A percentile compares a stretch with the other conserved stretches of the same genome.
phyloP scores from a whole-genome alignment of 495 filamentous ascomycete species.

The Cudoniella acicularis region DNA sequence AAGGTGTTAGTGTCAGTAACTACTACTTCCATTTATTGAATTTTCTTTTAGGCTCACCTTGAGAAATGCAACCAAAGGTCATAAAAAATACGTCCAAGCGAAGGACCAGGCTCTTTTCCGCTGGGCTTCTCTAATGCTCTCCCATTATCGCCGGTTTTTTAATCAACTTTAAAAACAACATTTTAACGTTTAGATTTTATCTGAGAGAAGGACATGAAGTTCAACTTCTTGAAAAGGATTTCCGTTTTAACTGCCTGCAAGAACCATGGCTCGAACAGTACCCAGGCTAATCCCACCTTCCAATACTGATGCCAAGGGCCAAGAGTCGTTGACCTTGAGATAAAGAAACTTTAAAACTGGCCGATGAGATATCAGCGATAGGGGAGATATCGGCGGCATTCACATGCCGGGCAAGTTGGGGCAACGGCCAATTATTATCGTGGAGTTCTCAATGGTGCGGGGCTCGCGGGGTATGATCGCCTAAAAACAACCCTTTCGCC shows the following conservation, averaged over 20 bases:
- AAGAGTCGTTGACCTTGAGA: neutral
- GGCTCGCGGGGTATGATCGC: neutral
- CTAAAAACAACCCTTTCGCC: neutral
- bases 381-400: neutral
- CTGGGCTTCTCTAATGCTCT: conserved; percentile 25
- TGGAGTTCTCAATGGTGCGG: neutral
- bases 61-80: conserved; percentile 40
- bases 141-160: conserved; percentile 10
- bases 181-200: too few relatives aligned
- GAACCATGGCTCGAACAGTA: too few relatives aligned
- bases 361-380: neutral
- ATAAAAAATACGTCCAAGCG: conserved; percentile 38
- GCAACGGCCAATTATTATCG: neutral
- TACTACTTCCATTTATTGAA: neutral
- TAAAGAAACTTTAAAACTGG: neutral
- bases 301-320: neutral
- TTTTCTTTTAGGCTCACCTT: conserved; percentile 24
- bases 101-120: conserved; percentile 35
- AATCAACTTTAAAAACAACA: too few relatives aligned
- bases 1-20: neutral
- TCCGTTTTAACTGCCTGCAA: too few relatives aligned
- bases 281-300: neutral
- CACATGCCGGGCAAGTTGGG: neutral
- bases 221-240: too few relatives aligned
- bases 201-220: too few relatives aligned